Evolutionary conservation across 2,329 filamentous ascomycete genomes (phyloP).

Genomic region (Botryosphaeria agaves): DNA sequence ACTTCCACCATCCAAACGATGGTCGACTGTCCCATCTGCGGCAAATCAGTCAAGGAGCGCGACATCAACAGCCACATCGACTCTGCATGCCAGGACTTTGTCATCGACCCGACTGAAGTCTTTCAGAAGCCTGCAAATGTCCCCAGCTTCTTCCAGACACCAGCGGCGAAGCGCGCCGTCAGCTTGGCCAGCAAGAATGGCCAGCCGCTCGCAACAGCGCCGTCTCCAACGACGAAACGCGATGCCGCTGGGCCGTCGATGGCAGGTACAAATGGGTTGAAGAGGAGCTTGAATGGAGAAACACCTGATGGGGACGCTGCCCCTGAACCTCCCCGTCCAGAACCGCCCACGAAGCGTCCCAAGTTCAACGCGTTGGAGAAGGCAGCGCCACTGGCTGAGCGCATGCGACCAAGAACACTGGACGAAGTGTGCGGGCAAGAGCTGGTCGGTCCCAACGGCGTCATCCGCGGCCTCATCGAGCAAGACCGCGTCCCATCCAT

Average conservation of each 20-base stretch:
- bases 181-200: not conserved
- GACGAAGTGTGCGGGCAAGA: conserved; percentile 87
- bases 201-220: not conserved
- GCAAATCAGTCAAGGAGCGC: conserved; percentile 49
- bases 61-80: conserved; percentile 88
- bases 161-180: conserved; percentile 24
- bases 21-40: conserved; percentile 72
- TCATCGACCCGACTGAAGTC: conserved; percentile 29
- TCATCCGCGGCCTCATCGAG: conserved; percentile 74
- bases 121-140: conserved; percentile 23
- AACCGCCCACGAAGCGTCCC: conserved; percentile 40
- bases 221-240: not conserved
- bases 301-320: too few relatives aligned
- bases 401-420: conserved; percentile 72
- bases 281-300: not conserved
- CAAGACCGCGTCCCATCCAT: conserved; percentile 77
- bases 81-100: conserved; percentile 53
- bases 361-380: conserved; percentile 45
- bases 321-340: too few relatives aligned
- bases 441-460: conserved; percentile 68
- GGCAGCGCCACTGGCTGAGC: conserved; percentile 74
- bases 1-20: too few relatives aligned
- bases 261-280: not conserved
- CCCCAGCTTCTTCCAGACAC: conserved; percentile 37
- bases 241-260: not conserved